Conservation (phyloP, 2,329 filamentous ascomycete species). For the Lasiodiplodia sp. region DNA sequence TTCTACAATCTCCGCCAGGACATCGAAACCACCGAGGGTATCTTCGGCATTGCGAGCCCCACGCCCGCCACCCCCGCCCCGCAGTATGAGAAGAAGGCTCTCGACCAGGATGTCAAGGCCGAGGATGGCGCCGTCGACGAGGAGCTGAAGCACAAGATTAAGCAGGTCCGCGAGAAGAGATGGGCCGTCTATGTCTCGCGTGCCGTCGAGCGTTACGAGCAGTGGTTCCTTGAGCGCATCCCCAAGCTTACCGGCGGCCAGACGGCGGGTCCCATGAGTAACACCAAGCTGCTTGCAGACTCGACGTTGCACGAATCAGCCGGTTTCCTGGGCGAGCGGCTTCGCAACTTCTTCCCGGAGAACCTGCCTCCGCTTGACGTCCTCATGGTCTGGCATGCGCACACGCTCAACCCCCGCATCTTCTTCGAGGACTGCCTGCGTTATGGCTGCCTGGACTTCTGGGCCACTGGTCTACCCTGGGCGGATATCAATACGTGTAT, state of each 20-base stretch:
- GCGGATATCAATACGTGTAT: constrained; percentile 64
- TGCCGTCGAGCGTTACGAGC: constrained; percentile 72
- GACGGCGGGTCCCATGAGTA: not conserved
- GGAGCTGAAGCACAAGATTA: not conserved
- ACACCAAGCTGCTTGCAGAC: not conserved
- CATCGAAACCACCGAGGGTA: constrained; percentile 69
- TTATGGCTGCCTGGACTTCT: constrained; percentile 61
- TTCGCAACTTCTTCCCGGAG: not conserved
- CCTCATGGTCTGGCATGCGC: constrained; percentile 80
- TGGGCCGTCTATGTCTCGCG: constrained; percentile 75
- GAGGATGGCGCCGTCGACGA: not conserved
- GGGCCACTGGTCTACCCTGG: constrained; percentile 74
- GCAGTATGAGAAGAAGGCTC: not conserved
- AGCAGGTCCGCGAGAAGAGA: constrained; percentile 69
- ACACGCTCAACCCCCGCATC: constrained; percentile 77
- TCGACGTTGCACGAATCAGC: not conserved
- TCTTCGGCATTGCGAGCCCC: constrained; percentile 64
- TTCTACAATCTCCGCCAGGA: constrained; percentile 73
- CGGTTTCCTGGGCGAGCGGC: not conserved
- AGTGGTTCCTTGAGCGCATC: constrained; percentile 63
- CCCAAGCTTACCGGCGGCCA: constrained; percentile 10
- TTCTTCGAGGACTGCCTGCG: constrained; percentile 78
- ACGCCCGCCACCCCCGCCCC: not conserved
- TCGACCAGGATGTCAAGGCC: not conserved
- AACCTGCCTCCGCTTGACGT: constrained; percentile 62